Percentiles rank a stretch among this genome's conserved stretches.
Evolutionary conservation across 2,329 filamentous ascomycete species (phyloP).

Genomic region (Claviceps citrina): DNA sequence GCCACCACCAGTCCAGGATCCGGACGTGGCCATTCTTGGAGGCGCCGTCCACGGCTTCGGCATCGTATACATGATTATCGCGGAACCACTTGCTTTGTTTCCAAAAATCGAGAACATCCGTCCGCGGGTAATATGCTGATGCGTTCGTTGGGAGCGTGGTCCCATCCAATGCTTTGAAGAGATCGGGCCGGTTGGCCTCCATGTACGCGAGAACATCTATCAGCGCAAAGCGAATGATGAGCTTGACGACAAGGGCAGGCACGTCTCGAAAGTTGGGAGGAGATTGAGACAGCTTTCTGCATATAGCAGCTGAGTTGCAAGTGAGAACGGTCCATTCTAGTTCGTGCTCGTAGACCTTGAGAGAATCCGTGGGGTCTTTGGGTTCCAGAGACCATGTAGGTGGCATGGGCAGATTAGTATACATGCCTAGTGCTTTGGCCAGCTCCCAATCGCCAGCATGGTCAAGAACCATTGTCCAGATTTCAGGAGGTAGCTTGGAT

Average conservation of each 20-base stretch:
- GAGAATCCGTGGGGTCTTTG: slow-evolving; percentile 43
- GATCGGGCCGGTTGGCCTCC: slow-evolving; percentile 45
- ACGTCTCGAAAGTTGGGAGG: slow-evolving; percentile 55
- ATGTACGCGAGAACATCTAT: slow-evolving; percentile 60
- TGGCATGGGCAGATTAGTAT: slow-evolving; percentile 61
- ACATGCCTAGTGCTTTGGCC: slow-evolving; percentile 64
- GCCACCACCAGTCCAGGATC: slow-evolving; percentile 84
- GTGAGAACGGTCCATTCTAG: slow-evolving; percentile 77
- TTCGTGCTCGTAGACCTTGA: slow-evolving; percentile 58
- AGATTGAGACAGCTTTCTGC: slow-evolving; percentile 55
- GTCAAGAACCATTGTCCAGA: slow-evolving; percentile 81
- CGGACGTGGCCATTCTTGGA: slow-evolving; percentile 73
- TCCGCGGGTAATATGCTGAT: slow-evolving; percentile 70
- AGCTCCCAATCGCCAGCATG: slow-evolving; percentile 82
- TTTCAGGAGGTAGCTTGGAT: slow-evolving; percentile 57
- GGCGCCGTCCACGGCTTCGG: slow-evolving; percentile 74
- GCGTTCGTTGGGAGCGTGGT: slow-evolving; percentile 78
- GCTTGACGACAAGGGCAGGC: slow-evolving; percentile 66
- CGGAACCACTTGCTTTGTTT: slow-evolving; percentile 66
- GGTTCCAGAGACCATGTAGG: slow-evolving; percentile 50
- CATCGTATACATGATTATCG: slow-evolving; percentile 65
- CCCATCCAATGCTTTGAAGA: slow-evolving; percentile 77
- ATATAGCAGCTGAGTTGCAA: slow-evolving; percentile 53
- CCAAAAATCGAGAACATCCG: slow-evolving; percentile 85
- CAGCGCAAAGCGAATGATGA: slow-evolving; percentile 83